Conservation (phyloP, 805 yeast species). For the Maudiozyma barnettii region DNA sequence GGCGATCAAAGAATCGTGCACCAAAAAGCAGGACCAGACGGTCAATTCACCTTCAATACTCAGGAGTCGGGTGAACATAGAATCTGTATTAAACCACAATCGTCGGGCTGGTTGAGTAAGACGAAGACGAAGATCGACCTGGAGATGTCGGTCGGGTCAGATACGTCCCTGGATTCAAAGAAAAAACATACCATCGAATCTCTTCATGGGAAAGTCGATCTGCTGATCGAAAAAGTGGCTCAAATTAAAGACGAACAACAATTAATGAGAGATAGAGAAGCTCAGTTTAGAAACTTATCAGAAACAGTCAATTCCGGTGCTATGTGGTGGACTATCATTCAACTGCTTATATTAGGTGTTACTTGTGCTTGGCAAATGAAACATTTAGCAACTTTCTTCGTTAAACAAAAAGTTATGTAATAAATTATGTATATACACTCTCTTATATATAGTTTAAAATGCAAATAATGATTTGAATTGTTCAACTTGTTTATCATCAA, state of each 20-base stretch:
- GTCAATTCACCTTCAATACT: conserved; percentile 67
- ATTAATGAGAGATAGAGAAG: conserved; percentile 65
- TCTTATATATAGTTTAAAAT: conserved; percentile 8
- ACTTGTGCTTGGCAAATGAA: conserved; percentile 69
- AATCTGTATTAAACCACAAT: conserved; percentile 51
- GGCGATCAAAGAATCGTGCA: conserved; percentile 66
- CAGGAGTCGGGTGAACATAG: conserved; percentile 71
- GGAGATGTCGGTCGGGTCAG: conserved; percentile 60
- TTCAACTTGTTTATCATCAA: conserved; percentile 18
- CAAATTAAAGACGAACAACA: conserved; percentile 60
- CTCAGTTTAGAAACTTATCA: conserved; percentile 59
- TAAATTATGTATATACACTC: background rate
- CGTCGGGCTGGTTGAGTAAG: conserved; percentile 54
- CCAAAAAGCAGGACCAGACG: conserved; percentile 54
- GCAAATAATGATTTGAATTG: conserved; percentile 14
- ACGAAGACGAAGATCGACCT: conserved; percentile 48
- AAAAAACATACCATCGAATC: conserved; percentile 46
- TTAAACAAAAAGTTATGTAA: conserved; percentile 53
- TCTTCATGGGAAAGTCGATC: conserved; percentile 48
- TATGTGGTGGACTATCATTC: conserved; percentile 64
- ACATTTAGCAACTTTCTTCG: conserved; percentile 66
- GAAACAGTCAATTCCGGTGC: conserved; percentile 63
- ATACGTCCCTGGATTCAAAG: conserved; percentile 57
- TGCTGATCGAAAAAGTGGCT: conserved; percentile 44
- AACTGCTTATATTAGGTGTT: conserved; percentile 50